Conservation (phyloP, 23 red algal genomes). For the Cyanidioschyzon merolae region DNA sequence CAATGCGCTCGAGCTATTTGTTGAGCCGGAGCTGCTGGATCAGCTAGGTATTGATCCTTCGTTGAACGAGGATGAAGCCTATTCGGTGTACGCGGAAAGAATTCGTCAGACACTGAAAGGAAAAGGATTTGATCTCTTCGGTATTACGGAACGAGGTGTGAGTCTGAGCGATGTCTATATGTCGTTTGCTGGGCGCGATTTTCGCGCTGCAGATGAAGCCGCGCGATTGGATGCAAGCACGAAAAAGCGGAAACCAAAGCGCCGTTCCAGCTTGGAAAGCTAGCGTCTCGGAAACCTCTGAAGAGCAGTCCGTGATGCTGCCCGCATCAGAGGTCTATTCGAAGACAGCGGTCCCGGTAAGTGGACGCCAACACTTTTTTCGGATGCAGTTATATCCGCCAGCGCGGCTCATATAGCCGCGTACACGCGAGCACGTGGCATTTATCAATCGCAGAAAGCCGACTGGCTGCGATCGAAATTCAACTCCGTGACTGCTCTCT, state of each 20-base stretch:
- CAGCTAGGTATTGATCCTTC: neutral
- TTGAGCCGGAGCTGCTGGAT: constrained; percentile 2
- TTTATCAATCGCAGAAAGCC: too few relatives aligned
- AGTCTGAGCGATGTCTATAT: constrained; percentile 94
- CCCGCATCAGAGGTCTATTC: too few relatives aligned
- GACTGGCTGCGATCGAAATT: too few relatives aligned
- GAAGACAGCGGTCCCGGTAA: too few relatives aligned
- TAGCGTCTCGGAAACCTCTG: too few relatives aligned
- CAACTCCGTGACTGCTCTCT: too few relatives aligned
- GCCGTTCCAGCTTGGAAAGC: too few relatives aligned
- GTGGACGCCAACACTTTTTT: too few relatives aligned
- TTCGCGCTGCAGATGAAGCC: constrained; percentile 10
- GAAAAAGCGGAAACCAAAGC: neutral
- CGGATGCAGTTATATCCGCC: too few relatives aligned
- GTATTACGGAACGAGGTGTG: constrained; percentile 54
- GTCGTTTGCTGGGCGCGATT: constrained; percentile 45
- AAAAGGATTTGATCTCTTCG: constrained; percentile 69
- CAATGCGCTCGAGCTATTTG: constrained; percentile 73
- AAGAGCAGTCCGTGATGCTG: too few relatives aligned
- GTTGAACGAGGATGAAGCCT: constrained; percentile 22
- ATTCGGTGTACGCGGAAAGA: constrained; percentile 27
- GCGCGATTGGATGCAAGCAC: neutral
- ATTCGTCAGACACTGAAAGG: constrained; percentile 15
- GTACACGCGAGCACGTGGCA: too few relatives aligned
- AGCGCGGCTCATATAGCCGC: too few relatives aligned